A percentile compares a stretch with the other conserved stretches of the same genome.
These are phyloP conservation scores for Monosporascus cannonballus DNA, from an alignment of 2,329 filamentous ascomycete genomes.

Conservation along the genomic window DNA sequence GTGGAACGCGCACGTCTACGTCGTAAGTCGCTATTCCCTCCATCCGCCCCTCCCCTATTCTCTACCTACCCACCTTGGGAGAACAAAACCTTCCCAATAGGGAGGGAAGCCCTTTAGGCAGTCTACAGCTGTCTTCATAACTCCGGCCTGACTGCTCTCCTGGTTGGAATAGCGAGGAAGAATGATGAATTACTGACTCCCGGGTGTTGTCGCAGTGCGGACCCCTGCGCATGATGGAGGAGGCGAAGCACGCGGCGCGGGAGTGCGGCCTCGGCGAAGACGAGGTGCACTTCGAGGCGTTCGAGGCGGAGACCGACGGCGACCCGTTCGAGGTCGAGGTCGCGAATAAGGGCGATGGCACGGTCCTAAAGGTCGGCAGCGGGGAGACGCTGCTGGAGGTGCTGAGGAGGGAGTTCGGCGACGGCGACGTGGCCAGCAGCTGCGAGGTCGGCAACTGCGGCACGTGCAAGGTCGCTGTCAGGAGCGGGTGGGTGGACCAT, in stretches of 20 bases:
- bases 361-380: conserved; percentile 35
- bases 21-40: conserved; percentile 12
- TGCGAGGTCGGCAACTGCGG: conserved; percentile 51
- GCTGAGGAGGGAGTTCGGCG: conserved; percentile 35
- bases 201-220: conserved; percentile 36
- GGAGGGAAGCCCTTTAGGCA: too few species aligned
- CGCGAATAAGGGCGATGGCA: conserved; percentile 25
- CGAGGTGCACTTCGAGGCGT: conserved; percentile 57
- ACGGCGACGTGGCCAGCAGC: conserved; percentile 37
- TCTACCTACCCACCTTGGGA: too few species aligned
- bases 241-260: conserved; percentile 35
- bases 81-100: too few species aligned
- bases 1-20: conserved; percentile 54
- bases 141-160: too few species aligned
- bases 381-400: conserved; percentile 47
- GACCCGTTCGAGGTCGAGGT: conserved; percentile 56
- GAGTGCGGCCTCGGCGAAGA: conserved; percentile 36
- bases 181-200: too few species aligned
- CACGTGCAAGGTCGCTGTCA: conserved; percentile 41
- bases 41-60: too few species aligned
- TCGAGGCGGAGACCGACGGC: conserved; percentile 45
- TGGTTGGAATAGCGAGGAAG: too few species aligned
- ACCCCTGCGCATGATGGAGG: conserved; percentile 50
- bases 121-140: too few species aligned
- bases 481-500: conserved; percentile 40